These are phyloP conservation scores for Moringa oleifera DNA, from an alignment of 345 rosid species.

Conservation along the genomic window DNA sequence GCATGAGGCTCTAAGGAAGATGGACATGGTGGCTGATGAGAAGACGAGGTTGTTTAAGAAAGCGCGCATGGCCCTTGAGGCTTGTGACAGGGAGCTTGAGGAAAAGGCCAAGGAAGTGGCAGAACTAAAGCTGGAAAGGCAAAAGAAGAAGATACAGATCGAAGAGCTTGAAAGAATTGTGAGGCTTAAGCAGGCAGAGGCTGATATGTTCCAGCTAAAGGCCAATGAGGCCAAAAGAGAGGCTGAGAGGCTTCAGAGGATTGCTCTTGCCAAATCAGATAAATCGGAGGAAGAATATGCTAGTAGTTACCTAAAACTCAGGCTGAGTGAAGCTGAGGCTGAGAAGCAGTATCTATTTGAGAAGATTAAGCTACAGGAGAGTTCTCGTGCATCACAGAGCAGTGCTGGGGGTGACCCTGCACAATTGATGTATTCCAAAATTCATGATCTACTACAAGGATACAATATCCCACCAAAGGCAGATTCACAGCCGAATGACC, in stretches of 20 bases:
- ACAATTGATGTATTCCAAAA: constrained; percentile 58
- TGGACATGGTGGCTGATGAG: constrained; percentile 98
- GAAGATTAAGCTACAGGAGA: constrained; percentile 88
- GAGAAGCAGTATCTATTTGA: constrained; percentile 93
- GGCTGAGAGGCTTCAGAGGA: constrained; percentile 85
- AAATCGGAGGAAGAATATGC: constrained; percentile 96
- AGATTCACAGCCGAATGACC: constrained; percentile 48
- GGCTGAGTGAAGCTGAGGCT: constrained; percentile 96
- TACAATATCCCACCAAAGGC: constrained; percentile 45
- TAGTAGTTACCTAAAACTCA: constrained; percentile 71
- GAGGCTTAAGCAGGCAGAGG: constrained; percentile 93
- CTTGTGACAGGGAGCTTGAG: constrained; percentile 83
- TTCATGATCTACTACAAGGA: constrained; percentile 56
- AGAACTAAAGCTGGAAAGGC: constrained; percentile 71
- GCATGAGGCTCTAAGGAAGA: constrained; percentile 87
- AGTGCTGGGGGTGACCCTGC: constrained; percentile 61
- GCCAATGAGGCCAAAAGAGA: constrained; percentile 92
- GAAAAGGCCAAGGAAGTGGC: constrained; percentile 86
- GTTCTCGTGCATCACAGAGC: constrained; percentile 52
- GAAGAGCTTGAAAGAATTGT: constrained; percentile 92
- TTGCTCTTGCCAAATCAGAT: constrained; percentile 81
- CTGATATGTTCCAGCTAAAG: constrained; percentile 96
- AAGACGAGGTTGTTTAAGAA: constrained; percentile 91
- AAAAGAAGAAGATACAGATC: constrained; percentile 73
- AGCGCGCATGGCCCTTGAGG: constrained; percentile 68